Evolutionary conservation across 2,329 filamentous ascomycete genomes (phyloP).

Genomic region (Botrytis paeoniae): DNA sequence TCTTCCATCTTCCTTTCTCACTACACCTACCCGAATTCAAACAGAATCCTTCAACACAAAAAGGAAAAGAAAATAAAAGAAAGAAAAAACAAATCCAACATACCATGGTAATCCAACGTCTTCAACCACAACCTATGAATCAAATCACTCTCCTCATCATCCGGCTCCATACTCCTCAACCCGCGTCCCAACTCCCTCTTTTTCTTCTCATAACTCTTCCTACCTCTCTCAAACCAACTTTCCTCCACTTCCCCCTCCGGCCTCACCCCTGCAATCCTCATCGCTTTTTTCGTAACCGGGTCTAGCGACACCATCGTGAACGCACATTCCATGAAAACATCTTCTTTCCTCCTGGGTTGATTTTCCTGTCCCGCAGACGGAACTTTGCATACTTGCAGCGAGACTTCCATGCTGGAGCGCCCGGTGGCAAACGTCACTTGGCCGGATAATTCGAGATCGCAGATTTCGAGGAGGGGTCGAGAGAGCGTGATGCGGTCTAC

Average conservation of each 20-base stretch:
- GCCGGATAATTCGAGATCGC: slow-evolving; percentile 62
- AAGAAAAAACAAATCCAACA: background rate
- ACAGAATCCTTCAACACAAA: background rate
- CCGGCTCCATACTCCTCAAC: slow-evolving; percentile 62
- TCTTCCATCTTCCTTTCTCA: background rate
- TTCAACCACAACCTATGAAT: slow-evolving; percentile 70
- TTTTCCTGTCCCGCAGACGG: slow-evolving; percentile 41
- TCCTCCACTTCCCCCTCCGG: slow-evolving; percentile 62
- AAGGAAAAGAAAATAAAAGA: background rate
- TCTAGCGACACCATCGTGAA: slow-evolving; percentile 74
- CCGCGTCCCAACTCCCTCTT: slow-evolving; percentile 58
- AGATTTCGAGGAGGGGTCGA: slow-evolving; percentile 63
- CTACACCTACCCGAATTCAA: background rate
- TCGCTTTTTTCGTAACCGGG: slow-evolving; percentile 63
- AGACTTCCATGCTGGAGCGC: slow-evolving; percentile 67
- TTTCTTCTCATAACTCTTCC: slow-evolving; percentile 63
- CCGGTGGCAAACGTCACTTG: slow-evolving; percentile 59
- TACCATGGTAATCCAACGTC: slow-evolving; percentile 55
- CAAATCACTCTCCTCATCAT: slow-evolving; percentile 65
- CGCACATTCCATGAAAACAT: slow-evolving; percentile 66
- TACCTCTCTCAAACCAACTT: slow-evolving; percentile 57
- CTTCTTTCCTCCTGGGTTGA: slow-evolving; percentile 51
- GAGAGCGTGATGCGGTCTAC: slow-evolving; percentile 48
- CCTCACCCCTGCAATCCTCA: slow-evolving; percentile 57
- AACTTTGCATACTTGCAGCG: slow-evolving; percentile 63